Percentiles rank a stretch among this genome's conserved stretches.
Evolutionary conservation across 495 filamentous ascomycete genomes (phyloP).

Genomic region (Immersiella caudata): DNA sequence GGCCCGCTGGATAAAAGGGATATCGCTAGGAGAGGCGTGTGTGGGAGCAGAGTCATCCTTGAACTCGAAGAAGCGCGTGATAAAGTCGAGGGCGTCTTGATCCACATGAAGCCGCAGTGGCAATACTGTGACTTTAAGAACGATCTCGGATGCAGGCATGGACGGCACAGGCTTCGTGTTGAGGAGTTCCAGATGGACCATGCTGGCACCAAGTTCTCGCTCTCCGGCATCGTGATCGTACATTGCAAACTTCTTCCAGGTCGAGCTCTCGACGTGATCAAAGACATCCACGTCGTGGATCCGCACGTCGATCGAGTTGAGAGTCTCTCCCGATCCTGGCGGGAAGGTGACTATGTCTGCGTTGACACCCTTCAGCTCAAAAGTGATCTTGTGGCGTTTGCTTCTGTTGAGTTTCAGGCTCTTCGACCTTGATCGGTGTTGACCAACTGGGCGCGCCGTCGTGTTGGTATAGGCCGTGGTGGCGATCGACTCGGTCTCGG

Average conservation of each 20-base stretch:
- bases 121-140: slow-evolving; percentile 80
- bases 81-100: slow-evolving; percentile 96
- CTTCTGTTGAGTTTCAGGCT: slow-evolving; percentile 78
- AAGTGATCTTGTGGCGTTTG: slow-evolving; percentile 91
- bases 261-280: slow-evolving; percentile 92
- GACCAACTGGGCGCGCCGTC: slow-evolving; percentile 53
- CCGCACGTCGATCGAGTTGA: slow-evolving; percentile 82
- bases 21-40: slow-evolving; percentile 62
- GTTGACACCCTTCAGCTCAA: slow-evolving; percentile 86
- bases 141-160: slow-evolving; percentile 85
- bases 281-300: slow-evolving; percentile 86
- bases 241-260: slow-evolving; percentile 97
- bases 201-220: slow-evolving; percentile 79
- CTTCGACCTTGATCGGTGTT: slow-evolving; percentile 51
- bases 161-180: slow-evolving; percentile 84
- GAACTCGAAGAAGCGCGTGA: slow-evolving; percentile 97
- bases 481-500: slow-evolving; percentile 86
- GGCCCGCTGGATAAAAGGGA: slow-evolving; percentile 86
- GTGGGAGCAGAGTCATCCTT: slow-evolving; percentile 70
- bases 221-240: slow-evolving; percentile 86
- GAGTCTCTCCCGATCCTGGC: slow-evolving; percentile 72
- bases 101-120: slow-evolving; percentile 94
- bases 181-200: slow-evolving; percentile 86
- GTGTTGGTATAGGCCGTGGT: slow-evolving; percentile 68
- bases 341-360: slow-evolving; percentile 85